These are phyloP conservation scores for Tubosaeta brunneosetosa DNA, from an alignment of 768 basidiomycete genomes.

Conservation along the genomic window DNA sequence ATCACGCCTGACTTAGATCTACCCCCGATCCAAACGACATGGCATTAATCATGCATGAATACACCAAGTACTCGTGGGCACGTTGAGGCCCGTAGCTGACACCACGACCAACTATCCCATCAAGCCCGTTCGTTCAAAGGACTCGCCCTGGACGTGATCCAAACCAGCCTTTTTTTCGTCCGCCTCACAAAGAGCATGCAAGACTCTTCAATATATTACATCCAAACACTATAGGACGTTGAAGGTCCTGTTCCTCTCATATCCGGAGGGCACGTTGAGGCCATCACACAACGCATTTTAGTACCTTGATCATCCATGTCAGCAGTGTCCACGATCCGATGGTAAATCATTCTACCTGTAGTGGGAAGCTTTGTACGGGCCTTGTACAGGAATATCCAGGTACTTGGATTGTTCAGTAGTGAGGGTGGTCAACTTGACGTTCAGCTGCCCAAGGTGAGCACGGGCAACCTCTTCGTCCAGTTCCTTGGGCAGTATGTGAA, in stretches of 20 bases:
- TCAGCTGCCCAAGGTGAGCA: conserved; percentile 86
- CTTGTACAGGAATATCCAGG: conserved; percentile 83
- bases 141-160: conserved; percentile 6
- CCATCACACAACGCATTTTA: conserved; percentile 41
- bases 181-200: conserved; percentile 25
- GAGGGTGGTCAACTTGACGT: conserved; percentile 88
- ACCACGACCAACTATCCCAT: not conserved
- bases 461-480: conserved; percentile 99
- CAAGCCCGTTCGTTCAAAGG: not conserved
- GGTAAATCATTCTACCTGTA: conserved; percentile 44
- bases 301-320: conserved; percentile 22
- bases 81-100: conserved; percentile 34
- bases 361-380: conserved; percentile 73
- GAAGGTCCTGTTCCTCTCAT: conserved; percentile 56
- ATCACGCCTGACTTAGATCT: conserved; percentile 12
- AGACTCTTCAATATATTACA: conserved; percentile 52
- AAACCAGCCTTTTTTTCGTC: conserved; percentile 7
- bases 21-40: conserved; percentile 12
- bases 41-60: not conserved
- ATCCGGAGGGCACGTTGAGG: conserved; percentile 76
- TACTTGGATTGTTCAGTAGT: conserved; percentile 75
- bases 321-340: not conserved
- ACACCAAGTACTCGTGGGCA: conserved; percentile 16
- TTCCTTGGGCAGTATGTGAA: conserved; percentile 97
- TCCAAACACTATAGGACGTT: conserved; percentile 50